These are phyloP conservation scores for Samsoniella hepiali DNA, from an alignment of 2,329 filamentous ascomycete genomes.

Conservation along the genomic window DNA sequence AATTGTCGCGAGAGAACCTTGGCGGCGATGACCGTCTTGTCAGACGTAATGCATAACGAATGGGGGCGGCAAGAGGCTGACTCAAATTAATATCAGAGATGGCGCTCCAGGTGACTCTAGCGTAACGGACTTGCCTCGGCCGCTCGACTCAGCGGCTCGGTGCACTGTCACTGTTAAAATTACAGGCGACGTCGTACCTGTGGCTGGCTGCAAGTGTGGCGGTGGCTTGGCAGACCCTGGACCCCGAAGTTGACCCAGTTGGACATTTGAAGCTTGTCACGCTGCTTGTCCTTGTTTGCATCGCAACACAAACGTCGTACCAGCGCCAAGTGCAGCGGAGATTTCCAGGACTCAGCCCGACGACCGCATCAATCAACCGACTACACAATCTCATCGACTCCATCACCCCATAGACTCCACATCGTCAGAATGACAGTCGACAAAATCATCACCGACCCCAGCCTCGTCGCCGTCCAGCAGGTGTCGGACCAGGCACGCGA, in stretches of 20 bases:
- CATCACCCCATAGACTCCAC: no score
- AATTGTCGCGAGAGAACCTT: conserved; percentile 17
- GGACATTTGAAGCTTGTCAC: neutral
- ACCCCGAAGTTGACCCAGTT: conserved; percentile 6
- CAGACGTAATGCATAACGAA: neutral
- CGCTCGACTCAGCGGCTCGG: neutral
- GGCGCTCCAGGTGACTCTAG: neutral
- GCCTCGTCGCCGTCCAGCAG: conserved; percentile 65
- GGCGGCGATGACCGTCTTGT: conserved; percentile 12
- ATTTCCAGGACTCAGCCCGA: neutral
- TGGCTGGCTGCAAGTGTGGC: conserved; percentile 8
- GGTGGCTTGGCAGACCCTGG: neutral
- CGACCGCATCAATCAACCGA: neutral
- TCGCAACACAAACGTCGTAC: neutral
- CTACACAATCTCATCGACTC: no score
- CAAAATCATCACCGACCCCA: conserved; percentile 39
- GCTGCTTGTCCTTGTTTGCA: neutral
- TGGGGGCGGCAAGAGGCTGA: neutral
- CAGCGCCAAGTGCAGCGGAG: no score
- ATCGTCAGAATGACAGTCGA: conserved; percentile 35
- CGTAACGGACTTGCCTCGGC: neutral
- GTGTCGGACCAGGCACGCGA: conserved; percentile 70
- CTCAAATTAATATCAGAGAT: neutral
- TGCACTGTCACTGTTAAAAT: neutral
- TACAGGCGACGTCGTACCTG: neutral